These are phyloP conservation scores for Plasmodium vinckei DNA, from an alignment of 169 alveolate species.

Conservation along the genomic window DNA sequence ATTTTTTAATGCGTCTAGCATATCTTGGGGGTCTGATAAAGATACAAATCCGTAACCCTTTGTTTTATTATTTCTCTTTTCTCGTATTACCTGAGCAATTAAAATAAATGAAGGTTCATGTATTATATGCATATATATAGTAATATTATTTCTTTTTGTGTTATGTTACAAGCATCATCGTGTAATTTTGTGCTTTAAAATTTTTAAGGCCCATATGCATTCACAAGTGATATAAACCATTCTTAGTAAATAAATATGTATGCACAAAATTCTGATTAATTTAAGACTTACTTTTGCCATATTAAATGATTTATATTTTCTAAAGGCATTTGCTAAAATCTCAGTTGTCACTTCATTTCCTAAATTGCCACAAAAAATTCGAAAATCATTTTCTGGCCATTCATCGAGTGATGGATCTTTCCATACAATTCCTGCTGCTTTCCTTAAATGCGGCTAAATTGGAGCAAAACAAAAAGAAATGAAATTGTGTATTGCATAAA, in stretches of 20 bases:
- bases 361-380: conserved; percentile 97
- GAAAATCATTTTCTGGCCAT: conserved; percentile 97
- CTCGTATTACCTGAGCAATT: conserved; percentile 93
- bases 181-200: no score
- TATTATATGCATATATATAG: no score
- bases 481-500: background rate
- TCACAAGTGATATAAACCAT: no score
- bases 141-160: no score
- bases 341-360: conserved; percentile 98
- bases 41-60: conserved; percentile 97
- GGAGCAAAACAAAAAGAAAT: background rate
- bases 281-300: conserved; percentile 81
- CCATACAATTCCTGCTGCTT: conserved; percentile 98
- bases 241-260: background rate
- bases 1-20: conserved; percentile 94
- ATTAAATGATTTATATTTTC: conserved; percentile 95
- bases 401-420: conserved; percentile 96
- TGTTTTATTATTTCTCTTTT: conserved; percentile 95
- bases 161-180: no score
- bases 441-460: conserved; percentile 87
- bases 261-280: conserved; percentile 8
- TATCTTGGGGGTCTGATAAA: conserved; percentile 92
- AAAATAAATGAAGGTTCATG: no score
- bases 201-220: no score
- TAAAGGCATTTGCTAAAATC: conserved; percentile 96